Evolutionary conservation across 257 asterid species (phyloP), one percentile per base, ranked within the genome.

Genomic region (Forsythia suspensa): DNA sequence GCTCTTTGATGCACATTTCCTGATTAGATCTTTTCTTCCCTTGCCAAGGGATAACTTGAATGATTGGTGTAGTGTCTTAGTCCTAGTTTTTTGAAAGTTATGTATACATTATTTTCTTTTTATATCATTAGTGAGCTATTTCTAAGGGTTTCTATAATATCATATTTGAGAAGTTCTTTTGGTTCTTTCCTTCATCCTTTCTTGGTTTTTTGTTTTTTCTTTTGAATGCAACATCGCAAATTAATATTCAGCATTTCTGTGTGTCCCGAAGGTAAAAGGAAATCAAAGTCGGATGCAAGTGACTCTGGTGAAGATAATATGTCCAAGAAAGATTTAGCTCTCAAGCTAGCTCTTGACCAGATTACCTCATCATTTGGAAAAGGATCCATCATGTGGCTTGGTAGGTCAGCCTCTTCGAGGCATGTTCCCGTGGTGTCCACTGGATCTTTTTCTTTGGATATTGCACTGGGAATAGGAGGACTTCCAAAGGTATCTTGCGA

Each of bases 361-460:
- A 96, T 96, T 65, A 90, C 91, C 18, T 16, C 91, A 13, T 86
- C 97, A 38, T 94, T 91, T 79, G 98, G 98, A 46, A 91, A 94
- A 86, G 99, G 98, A 79, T 89, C 99, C 75, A 94, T 94, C 52
- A 94, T 96, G 98, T 96, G 98, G 99, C 94, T 96, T 63, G 97
- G 99, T 76, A 91, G 97, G 72, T 81, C 95, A 20, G 89, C 3
- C 13, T 68, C 90, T 16, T 80, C 79, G 13, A 89, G 78, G 84
- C 81, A 91, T 59, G 93, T 90, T 66, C 98, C 98, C 0, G 98
- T 94, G 75, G 91, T 96, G 42, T 94, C 99, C 72, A 92, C 98
- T 24, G 98, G 97, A 44, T 96, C 97, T 8, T 89, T 96, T 90
- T 83, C 95, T 67, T 87, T 94, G 88, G 98, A 96, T 84, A 73